Evolutionary conservation across 768 basidiomycete species (phyloP).

Genomic region (Royoungia palumana): DNA sequence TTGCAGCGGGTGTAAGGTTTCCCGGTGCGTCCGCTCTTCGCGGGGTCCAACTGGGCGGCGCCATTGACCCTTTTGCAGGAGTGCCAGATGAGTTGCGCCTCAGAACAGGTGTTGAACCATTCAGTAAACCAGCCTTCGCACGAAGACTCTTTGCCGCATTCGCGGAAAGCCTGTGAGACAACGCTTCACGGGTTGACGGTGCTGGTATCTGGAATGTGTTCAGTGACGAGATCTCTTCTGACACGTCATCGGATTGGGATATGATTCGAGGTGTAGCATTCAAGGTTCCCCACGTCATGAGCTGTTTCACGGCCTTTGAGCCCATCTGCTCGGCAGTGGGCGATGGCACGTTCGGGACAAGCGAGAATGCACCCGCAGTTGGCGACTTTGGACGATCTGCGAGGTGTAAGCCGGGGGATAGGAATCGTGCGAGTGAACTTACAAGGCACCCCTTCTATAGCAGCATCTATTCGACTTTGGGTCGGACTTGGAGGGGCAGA

Average conservation of each 20-base stretch:
- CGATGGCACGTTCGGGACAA: conserved; percentile 84
- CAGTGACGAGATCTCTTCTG: conserved; percentile 40
- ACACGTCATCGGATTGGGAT: conserved; percentile 54
- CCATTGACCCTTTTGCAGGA: conserved; percentile 52
- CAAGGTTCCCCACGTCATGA: conserved; percentile 98
- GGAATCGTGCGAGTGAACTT: conserved; percentile 28
- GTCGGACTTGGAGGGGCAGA: conserved; percentile 85
- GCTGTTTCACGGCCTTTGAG: conserved; percentile 78
- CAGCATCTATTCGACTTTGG: conserved; percentile 84
- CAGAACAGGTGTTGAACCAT: conserved; percentile 31
- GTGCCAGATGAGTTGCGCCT: conserved; percentile 36
- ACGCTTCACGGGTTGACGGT: conserved; percentile 72
- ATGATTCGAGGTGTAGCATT: conserved; percentile 89
- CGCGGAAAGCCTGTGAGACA: conserved; percentile 79
- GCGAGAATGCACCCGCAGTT: conserved; percentile 55
- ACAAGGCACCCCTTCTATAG: conserved; percentile 92
- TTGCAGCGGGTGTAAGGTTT: conserved; percentile 83
- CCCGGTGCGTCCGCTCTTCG: conserved; percentile 68
- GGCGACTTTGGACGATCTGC: conserved; percentile 65
- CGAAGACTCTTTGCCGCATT: conserved; percentile 80
- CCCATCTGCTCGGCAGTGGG: conserved; percentile 83
- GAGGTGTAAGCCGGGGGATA: conserved; percentile 7
- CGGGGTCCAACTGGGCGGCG: conserved; percentile 78
- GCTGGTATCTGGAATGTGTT: conserved; percentile 75
- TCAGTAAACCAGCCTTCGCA: conserved; percentile 66